Evolutionary conservation across 352 stramenopile species (phyloP).

Genomic region (Pythium rishiriense): DNA sequence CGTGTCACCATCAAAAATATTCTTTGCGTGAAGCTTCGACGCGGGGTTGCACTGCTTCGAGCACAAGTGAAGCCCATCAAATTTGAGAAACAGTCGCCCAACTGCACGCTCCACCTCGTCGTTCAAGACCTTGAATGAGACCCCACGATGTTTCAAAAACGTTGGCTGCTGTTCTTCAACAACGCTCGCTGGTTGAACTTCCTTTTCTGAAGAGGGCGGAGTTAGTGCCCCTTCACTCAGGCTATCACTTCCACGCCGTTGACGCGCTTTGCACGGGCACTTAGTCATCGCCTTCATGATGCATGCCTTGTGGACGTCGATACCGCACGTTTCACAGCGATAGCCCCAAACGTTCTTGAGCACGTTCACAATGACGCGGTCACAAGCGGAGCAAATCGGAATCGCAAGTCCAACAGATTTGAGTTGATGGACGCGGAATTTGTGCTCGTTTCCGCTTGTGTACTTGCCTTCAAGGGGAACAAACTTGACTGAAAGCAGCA

Average conservation of each 20-base stretch:
- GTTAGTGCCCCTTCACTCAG: slow-evolving; percentile 1
- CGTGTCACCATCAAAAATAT: slow-evolving; percentile 86
- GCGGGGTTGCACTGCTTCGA: slow-evolving; percentile 74
- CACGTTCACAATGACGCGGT: slow-evolving; percentile 84
- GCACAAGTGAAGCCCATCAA: slow-evolving; percentile 80
- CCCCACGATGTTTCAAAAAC: slow-evolving; percentile 29
- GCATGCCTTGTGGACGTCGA: slow-evolving; percentile 84
- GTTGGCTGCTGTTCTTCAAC: neutral
- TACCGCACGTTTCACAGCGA: slow-evolving; percentile 74
- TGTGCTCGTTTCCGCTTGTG: slow-evolving; percentile 67
- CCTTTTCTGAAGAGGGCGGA: slow-evolving; percentile 10
- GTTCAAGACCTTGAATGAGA: slow-evolving; percentile 52
- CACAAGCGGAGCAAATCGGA: slow-evolving; percentile 72
- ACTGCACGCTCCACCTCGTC: slow-evolving; percentile 37
- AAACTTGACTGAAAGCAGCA: slow-evolving; percentile 81
- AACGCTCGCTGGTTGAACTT: neutral
- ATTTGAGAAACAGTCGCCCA: slow-evolving; percentile 72
- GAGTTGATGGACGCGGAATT: slow-evolving; percentile 85
- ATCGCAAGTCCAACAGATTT: slow-evolving; percentile 86
- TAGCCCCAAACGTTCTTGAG: slow-evolving; percentile 82
- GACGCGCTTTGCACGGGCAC: slow-evolving; percentile 50
- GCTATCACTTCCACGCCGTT: slow-evolving; percentile 2
- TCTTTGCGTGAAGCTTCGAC: slow-evolving; percentile 75
- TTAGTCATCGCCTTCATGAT: slow-evolving; percentile 88
- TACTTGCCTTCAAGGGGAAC: slow-evolving; percentile 63